Percentiles rank a stretch among this genome's conserved stretches.
Evolutionary conservation across 441 rosid genomes (phyloP).

Genomic region (Euphorbia celastroides): DNA sequence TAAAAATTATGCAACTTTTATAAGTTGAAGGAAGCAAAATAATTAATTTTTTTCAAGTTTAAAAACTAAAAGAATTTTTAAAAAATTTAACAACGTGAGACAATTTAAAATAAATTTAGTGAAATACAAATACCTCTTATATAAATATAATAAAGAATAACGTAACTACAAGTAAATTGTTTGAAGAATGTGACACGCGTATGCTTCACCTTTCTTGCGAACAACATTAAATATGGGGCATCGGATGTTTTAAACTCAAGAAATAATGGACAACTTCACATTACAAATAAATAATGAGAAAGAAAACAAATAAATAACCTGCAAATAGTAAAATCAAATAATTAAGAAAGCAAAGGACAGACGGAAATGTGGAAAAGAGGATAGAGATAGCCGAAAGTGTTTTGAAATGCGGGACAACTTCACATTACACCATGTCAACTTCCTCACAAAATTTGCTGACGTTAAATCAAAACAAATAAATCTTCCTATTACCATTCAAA

Average conservation of each 20-base stretch:
- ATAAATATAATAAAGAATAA: background rate
- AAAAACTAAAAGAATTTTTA: too few relatives aligned
- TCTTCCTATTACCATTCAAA: too few relatives aligned
- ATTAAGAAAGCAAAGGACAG: background rate
- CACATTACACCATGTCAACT: background rate
- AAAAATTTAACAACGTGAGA: too few relatives aligned
- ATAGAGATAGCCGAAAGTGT: constrained; percentile 23
- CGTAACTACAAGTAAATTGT: constrained; percentile 8
- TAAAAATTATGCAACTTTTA: too few relatives aligned
- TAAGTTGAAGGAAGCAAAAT: background rate
- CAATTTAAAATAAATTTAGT: too few relatives aligned
- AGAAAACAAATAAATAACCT: background rate
- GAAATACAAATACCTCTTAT: too few relatives aligned
- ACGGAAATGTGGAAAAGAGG: constrained; percentile 12
- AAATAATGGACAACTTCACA: too few relatives aligned
- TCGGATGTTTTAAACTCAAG: too few relatives aligned
- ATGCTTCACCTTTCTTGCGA: background rate
- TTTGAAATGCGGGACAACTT: constrained; percentile 12
- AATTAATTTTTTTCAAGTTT: too few relatives aligned
- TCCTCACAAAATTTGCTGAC: background rate
- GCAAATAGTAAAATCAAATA: background rate
- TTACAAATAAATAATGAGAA: background rate
- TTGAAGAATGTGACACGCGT: background rate
- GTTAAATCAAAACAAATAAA: too few relatives aligned
- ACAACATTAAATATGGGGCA: background rate